Conservation (phyloP, 768 basidiomycete genomes). For the Termitomyces sp. region DNA sequence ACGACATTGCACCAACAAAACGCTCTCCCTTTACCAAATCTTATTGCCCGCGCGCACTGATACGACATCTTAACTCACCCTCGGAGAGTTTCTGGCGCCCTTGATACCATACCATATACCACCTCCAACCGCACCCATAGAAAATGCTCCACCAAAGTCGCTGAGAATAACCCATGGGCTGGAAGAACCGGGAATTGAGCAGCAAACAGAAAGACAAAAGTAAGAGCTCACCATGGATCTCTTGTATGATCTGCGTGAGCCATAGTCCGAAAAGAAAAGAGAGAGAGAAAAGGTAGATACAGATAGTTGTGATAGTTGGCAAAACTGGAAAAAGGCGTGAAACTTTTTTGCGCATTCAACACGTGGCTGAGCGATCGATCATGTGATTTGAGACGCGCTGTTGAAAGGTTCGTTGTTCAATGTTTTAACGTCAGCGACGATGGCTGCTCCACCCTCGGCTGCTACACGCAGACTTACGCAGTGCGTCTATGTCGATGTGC, state of each 20-base stretch:
- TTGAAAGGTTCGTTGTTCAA: constrained; percentile 4
- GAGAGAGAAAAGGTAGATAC: constrained; percentile 9
- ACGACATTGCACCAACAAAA: constrained; percentile 87
- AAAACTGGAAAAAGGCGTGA: constrained; percentile 16
- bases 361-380: constrained; percentile 21
- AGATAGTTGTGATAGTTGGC: constrained; percentile 1
- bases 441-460: constrained; percentile 23
- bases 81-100: constrained; percentile 93
- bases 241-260: constrained; percentile 89
- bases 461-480: constrained; percentile 27
- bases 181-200: neutral
- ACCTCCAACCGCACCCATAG: constrained; percentile 97
- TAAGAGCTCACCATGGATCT: constrained; percentile 72
- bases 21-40: constrained; percentile 72
- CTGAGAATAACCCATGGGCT: constrained; percentile 99
- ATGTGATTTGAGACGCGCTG: constrained; percentile 30
- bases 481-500: constrained; percentile 57
- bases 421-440: constrained; percentile 17
- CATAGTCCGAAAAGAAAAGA: constrained; percentile 40
- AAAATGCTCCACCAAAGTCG: constrained; percentile 96
- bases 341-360: constrained; percentile 27
- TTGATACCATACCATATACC: constrained; percentile 99
- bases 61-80: constrained; percentile 43
- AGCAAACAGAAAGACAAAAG: neutral
- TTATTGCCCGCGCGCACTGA: neutral